Evolutionary conservation across 192 early-diverging fungal genomes (phyloP).

Genomic region (Anaeromyces robustus): DNA sequence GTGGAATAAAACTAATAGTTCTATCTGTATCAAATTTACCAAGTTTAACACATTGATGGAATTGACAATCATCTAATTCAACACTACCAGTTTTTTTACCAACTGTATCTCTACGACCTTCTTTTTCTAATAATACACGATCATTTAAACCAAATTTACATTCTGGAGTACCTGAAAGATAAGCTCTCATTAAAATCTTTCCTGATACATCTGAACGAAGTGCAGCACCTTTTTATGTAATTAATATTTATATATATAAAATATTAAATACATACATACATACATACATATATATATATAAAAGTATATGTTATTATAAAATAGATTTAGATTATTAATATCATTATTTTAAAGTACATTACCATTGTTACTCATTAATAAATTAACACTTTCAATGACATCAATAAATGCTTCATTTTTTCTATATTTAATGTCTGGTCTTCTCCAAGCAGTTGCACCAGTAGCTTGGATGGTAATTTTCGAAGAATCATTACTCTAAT

Average conservation of each 20-base stretch:
- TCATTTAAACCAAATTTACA: conserved; percentile 97
- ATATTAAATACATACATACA: too few relatives aligned
- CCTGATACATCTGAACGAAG: conserved; percentile 79
- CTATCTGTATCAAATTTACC: conserved; percentile 82
- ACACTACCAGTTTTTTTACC: conserved; percentile 21
- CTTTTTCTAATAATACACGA: conserved; percentile 72
- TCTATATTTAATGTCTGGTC: conserved; percentile 84
- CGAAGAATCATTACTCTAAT: conserved; percentile 24
- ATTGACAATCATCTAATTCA: conserved; percentile 92
- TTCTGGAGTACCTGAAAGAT: conserved; percentile 93
- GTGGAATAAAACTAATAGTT: conserved; percentile 94
- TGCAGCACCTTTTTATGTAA: conserved; percentile 36
- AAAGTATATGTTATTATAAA: too few relatives aligned
- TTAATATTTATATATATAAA: too few relatives aligned
- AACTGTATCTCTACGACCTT: conserved; percentile 18
- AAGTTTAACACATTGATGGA: conserved; percentile 95
- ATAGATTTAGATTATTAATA: too few relatives aligned
- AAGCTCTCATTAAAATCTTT: conserved; percentile 83
- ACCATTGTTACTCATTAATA: conserved; percentile 74
- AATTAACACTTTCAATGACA: conserved; percentile 94
- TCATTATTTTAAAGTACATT: conserved; percentile 5
- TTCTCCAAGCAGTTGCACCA: conserved; percentile 81
- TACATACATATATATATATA: too few relatives aligned
- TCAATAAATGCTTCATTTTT: conserved; percentile 98
- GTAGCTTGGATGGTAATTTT: conserved; percentile 93